Conservation (phyloP, 768 basidiomycete genomes). For the Omphalotus guepiniiformis region DNA sequence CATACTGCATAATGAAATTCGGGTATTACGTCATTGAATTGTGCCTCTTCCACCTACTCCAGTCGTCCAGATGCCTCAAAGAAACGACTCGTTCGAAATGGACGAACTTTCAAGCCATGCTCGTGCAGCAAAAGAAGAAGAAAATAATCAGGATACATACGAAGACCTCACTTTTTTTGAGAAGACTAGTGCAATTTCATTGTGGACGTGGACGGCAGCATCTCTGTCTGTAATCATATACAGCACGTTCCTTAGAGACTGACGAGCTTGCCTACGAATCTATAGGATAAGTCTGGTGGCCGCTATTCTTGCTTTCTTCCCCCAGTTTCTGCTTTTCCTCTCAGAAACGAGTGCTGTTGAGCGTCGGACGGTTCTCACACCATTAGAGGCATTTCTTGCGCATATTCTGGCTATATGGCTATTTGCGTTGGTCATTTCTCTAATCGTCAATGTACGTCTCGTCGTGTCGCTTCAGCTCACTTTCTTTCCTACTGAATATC, state of each 20-base stretch:
- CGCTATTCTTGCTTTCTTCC: constrained; percentile 44
- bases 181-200: constrained; percentile 24
- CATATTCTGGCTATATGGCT: constrained; percentile 64
- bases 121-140: constrained; percentile 11
- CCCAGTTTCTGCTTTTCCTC: constrained; percentile 65
- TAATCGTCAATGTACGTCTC: constrained; percentile 53
- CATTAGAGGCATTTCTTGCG: constrained; percentile 66
- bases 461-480: constrained; percentile 7
- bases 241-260: not conserved
- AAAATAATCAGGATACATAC: constrained; percentile 7
- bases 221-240: constrained; percentile 20
- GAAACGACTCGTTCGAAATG: constrained; percentile 34
- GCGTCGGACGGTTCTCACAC: constrained; percentile 45
- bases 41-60: too few species aligned
- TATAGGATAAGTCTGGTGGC: constrained; percentile 33
- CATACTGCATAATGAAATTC: too few species aligned
- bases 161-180: constrained; percentile 8
- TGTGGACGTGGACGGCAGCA: constrained; percentile 37
- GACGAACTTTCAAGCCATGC: constrained; percentile 28
- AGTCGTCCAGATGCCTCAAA: constrained; percentile 13
- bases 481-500: not conserved
- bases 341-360: constrained; percentile 38
- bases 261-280: not conserved
- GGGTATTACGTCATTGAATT: too few species aligned
- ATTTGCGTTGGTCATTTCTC: constrained; percentile 46